These are phyloP conservation scores for Pezicula carpinea DNA, from an alignment of 2,329 filamentous ascomycete genomes.

Conservation along the genomic window DNA sequence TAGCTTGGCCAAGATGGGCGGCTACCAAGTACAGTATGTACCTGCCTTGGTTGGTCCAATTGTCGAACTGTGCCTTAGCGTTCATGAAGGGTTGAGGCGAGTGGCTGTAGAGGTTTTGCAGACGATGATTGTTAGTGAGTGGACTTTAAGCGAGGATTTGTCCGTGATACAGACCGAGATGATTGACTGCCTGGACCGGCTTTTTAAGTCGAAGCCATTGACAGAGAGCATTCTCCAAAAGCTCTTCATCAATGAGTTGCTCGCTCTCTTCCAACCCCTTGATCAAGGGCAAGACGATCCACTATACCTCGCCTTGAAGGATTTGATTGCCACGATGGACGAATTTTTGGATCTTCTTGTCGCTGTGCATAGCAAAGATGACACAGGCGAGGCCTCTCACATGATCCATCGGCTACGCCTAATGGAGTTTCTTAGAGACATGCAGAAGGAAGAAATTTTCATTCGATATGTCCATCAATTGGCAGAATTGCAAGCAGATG, in stretches of 20 bases:
- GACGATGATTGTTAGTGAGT: constrained; percentile 98
- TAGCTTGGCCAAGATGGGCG: constrained; percentile 78
- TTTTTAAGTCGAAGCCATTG: constrained; percentile 85
- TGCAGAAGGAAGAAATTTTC: constrained; percentile 96
- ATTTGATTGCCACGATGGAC: constrained; percentile 79
- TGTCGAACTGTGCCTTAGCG: constrained; percentile 88
- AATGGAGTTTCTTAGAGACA: constrained; percentile 95
- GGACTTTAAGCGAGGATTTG: constrained; percentile 90
- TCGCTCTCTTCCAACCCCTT: constrained; percentile 73
- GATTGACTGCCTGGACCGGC: constrained; percentile 84
- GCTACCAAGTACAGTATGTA: constrained; percentile 98
- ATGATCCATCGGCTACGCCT: constrained; percentile 85
- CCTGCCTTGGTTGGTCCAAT: constrained; percentile 87
- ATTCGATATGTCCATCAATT: constrained; percentile 94
- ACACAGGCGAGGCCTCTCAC: constrained; percentile 68
- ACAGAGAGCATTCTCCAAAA: constrained; percentile 90
- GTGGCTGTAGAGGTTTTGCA: constrained; percentile 92
- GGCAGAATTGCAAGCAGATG: constrained; percentile 68
- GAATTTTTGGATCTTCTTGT: constrained; percentile 88
- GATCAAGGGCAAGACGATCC: constrained; percentile 63
- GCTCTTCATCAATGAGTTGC: constrained; percentile 81
- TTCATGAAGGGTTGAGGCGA: constrained; percentile 83
- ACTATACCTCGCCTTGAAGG: constrained; percentile 70
- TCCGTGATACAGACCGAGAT: constrained; percentile 91
- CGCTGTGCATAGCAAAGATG: constrained; percentile 77